Evolutionary conservation across 2,329 filamentous ascomycete genomes (phyloP).

Genomic region (Gliomastix tumulicola): DNA sequence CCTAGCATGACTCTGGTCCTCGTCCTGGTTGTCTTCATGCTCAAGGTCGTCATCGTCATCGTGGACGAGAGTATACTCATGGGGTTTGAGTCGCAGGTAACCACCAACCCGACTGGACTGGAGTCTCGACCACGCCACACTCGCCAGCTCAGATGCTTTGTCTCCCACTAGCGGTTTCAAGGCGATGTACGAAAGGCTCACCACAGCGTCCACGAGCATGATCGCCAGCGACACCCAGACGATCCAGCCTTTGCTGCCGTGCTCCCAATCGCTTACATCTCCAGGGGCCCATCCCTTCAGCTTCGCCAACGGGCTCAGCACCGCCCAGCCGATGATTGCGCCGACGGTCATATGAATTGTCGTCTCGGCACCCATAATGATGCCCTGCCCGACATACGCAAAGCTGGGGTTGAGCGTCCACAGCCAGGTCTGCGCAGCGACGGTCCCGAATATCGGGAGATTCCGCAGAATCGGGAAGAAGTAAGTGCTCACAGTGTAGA

Average conservation of each 20-base stretch:
- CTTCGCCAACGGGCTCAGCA: conserved; percentile 87
- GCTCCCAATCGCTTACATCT: conserved; percentile 79
- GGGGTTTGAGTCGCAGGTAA: conserved; percentile 13
- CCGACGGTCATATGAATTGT: conserved; percentile 94
- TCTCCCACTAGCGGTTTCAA: conserved; percentile 46
- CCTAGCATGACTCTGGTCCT: no score
- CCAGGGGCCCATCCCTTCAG: conserved; percentile 83
- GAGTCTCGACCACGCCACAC: conserved; percentile 7
- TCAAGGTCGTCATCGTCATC: conserved; percentile 6
- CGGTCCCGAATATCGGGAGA: conserved; percentile 76
- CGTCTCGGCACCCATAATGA: conserved; percentile 96
- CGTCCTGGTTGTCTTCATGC: neutral
- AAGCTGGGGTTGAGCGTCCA: conserved; percentile 96
- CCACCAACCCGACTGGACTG: conserved; percentile 10
- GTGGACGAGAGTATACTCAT: conserved; percentile 6
- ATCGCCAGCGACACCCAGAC: conserved; percentile 95
- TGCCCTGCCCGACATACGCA: conserved; percentile 95
- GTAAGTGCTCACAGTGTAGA: conserved; percentile 77
- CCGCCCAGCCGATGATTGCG: conserved; percentile 80
- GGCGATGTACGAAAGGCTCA: conserved; percentile 77
- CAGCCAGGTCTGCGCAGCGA: conserved; percentile 73
- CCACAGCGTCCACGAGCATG: conserved; percentile 89
- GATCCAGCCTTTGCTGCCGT: conserved; percentile 95
- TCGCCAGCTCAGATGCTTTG: conserved; percentile 1
- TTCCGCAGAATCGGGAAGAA: conserved; percentile 81